Evolutionary conservation across 805 yeast species (phyloP), one percentile per base, ranked within the genome.

Genomic region (Wickerhamomyces alni): DNA sequence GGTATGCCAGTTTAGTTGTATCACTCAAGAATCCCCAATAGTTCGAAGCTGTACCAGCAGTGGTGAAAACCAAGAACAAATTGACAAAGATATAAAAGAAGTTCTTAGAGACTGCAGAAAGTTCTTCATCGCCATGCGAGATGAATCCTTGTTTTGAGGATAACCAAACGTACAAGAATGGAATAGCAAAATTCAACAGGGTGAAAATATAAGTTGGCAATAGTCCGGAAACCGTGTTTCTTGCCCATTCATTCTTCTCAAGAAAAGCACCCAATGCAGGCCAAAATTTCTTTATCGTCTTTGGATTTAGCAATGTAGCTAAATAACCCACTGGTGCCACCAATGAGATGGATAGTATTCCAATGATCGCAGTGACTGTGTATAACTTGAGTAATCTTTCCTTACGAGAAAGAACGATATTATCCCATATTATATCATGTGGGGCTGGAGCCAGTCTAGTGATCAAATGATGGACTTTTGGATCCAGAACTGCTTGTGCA

Each of bases 381-480:
- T 82, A 80, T 10, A 76, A 70, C 46, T 88, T 77, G 15, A 77
- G 48, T 34, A 83, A 63, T 42, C 96, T 67, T 50, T 86, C 89
- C 39, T 67, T 70, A 40, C 95, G 70, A 0, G 94, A 79, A 54
- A 89, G 65, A 50, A 94, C 89, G 27, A 87, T 75, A 54, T 89
- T 87, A 41, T 80, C 84, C 99, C 99, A 91, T 30, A 87, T 80
- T 18, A 91, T 83, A 58, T 91, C 99, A 53, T 84, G 91, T 4
- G 98, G 98, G 2, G 98, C 95, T 0, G 98, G 98, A 0, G 98
- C 98, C 41, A 88, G 65, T 30, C 75, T 69, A 4, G 96, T 84
- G 27, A 89, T 85, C 38, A 93, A 66, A 42, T 80, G 85, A 55
- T 85, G 82, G 8, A 93, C 87, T 41, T 85, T 74, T 0, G 97